Base-by-base conservation (phyloP, 2,329 filamentous ascomycete genomes). In the Fusarium illudens region DNA sequence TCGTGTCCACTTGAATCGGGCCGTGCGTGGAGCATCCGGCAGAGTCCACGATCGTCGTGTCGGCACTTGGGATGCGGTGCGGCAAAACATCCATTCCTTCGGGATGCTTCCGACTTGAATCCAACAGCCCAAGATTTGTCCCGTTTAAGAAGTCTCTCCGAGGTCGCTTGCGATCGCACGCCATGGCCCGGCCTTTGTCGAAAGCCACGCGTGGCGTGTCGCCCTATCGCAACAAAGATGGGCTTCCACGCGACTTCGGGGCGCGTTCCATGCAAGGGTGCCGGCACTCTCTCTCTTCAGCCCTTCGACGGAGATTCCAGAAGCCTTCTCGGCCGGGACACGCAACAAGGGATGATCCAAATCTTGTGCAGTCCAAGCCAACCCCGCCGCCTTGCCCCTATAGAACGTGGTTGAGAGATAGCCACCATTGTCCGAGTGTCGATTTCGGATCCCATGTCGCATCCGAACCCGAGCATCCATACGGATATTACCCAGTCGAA, bases 111-210 rank as follows among this genome's bases (percentile, higher is more conserved):
- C 44, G 60, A 50, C 44, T 49, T 48, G 55, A 42, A 54, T 37
- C 58, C 37, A 64, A 60, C 19, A 46, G 53, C 68, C 62, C 60
- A 60, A 37, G 33, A 25, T 58, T 64, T 73, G 60, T 63, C 72
- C 70, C 63, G 37, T 74, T 74, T 32, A 19, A 73, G 72, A 57
- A 74, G 67, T 60, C 64, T 69, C 70, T 46, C 72, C 71, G 71
- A 72, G 55, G 52, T 61, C 56, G 44, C 30, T 44, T 51, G 54
- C 58, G 53, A 64, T 63, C 56, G 62, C 39, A 63, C 59, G 72
- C 68, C 66, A 71, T 68, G 65, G 71, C 69, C 64, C 65, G 51
- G 37, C 58, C 53, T 50, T 60, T n/a, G 39, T 58, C 63, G 37
- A 65, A 13, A 56, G 27, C 62, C 37, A 68, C 53, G 52, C 58